These are phyloP conservation scores for Holtermannia corniformis DNA, from an alignment of 768 basidiomycete genomes.

Conservation along the genomic window DNA sequence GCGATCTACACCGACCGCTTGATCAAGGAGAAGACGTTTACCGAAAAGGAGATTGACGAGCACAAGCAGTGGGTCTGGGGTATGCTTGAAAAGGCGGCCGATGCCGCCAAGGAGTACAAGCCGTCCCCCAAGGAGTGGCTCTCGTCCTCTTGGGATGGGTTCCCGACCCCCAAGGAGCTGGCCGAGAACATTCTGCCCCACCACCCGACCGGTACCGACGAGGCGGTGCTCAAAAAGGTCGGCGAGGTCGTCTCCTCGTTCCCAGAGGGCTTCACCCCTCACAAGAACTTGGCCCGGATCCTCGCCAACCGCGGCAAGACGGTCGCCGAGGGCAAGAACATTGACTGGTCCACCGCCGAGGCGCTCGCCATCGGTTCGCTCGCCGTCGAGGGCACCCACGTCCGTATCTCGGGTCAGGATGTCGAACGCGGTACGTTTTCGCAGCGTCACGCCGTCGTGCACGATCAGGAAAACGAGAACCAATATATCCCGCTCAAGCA, in stretches of 20 bases:
- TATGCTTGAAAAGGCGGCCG: conserved; percentile 93
- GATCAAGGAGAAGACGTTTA: conserved; percentile 83
- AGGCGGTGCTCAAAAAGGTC: conserved; percentile 65
- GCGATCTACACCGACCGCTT: conserved; percentile 87
- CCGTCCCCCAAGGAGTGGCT: conserved; percentile 95
- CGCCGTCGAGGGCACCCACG: conserved; percentile 83
- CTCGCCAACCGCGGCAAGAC: conserved; percentile 76
- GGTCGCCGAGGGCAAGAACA: conserved; percentile 78
- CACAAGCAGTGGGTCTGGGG: conserved; percentile 99
- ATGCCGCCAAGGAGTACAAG: conserved; percentile 88
- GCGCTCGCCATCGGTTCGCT: conserved; percentile 92
- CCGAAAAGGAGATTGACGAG: conserved; percentile 90
- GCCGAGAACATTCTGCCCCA: conserved; percentile 88
- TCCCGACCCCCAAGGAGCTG: conserved; percentile 92
- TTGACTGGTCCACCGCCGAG: conserved; percentile 98
- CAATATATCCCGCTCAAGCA: conserved; percentile 85
- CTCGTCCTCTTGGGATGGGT: conserved; percentile 94
- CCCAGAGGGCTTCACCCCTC: conserved; percentile 74
- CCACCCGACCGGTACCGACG: conserved; percentile 70
- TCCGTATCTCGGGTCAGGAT: conserved; percentile 93
- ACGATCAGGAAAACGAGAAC: conserved; percentile 86
- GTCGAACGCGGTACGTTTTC: conserved; percentile 99
- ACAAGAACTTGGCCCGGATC: conserved; percentile 90
- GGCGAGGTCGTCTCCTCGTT: conserved; percentile 79
- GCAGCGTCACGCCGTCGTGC: conserved; percentile 91